Percentiles rank a stretch among this genome's conserved stretches.
phyloP scores from a whole-genome alignment of 148 eudicot genomes.

The Bassia scoparia region DNA sequence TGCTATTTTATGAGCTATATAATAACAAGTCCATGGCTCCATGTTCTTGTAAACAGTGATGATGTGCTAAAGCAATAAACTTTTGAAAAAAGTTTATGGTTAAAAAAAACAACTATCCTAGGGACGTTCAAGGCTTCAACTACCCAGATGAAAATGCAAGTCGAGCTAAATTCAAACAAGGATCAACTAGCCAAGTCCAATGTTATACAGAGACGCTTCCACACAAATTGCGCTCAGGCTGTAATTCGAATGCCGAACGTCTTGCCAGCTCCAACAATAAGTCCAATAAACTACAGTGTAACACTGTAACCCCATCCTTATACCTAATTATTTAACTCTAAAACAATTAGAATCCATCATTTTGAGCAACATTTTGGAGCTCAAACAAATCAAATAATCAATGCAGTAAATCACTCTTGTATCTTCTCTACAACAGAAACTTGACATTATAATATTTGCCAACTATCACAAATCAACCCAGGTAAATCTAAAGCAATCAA shows the following conservation, averaged over 20 bases:
- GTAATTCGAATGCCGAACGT: too few relatives aligned
- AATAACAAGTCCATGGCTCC: neutral
- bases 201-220: neutral
- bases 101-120: neutral
- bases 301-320: too few relatives aligned
- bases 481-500: neutral
- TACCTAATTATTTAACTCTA: neutral
- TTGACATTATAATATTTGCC: neutral
- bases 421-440: neutral
- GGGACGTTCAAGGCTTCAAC: neutral
- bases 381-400: neutral
- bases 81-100: too few relatives aligned
- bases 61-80: neutral
- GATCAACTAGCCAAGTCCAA: neutral
- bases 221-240: too few relatives aligned
- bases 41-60: neutral
- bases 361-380: neutral
- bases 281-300: too few relatives aligned
- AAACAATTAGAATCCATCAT: neutral
- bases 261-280: too few relatives aligned
- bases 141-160: neutral
- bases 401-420: neutral
- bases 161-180: neutral
- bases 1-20: neutral
- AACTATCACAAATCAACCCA: neutral